Evolutionary conservation across 371 early-diverging fungal genomes (phyloP).

Genomic region (Mucor irregularis): DNA sequence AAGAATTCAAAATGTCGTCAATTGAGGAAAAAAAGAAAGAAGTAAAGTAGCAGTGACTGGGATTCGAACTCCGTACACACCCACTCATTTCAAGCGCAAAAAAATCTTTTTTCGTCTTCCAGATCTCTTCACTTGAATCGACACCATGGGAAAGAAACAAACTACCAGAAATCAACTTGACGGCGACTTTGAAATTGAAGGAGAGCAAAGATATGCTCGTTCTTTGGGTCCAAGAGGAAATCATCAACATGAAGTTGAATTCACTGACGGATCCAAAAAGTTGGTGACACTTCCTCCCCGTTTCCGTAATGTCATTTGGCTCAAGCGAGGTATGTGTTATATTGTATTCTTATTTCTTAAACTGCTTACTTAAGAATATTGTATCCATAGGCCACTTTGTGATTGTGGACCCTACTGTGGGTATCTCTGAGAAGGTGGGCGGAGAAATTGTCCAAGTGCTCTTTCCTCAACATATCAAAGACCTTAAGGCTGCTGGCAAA

Average conservation of each 20-base stretch:
- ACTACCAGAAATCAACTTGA: slow-evolving; percentile 28
- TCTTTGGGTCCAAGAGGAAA: slow-evolving; percentile 74
- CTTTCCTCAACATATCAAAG: slow-evolving; percentile 76
- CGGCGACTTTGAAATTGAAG: slow-evolving; percentile 30
- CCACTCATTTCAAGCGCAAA: not conserved
- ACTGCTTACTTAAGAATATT: not conserved
- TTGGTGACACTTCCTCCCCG: slow-evolving; percentile 76
- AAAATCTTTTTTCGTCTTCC: slow-evolving; percentile 1
- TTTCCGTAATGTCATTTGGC: slow-evolving; percentile 83
- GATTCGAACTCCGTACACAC: not conserved
- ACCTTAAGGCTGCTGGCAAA: slow-evolving; percentile 60
- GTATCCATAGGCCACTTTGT: slow-evolving; percentile 60
- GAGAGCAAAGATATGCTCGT: slow-evolving; percentile 58
- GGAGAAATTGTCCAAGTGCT: slow-evolving; percentile 81
- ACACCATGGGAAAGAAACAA: slow-evolving; percentile 48
- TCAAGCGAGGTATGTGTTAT: slow-evolving; percentile 66
- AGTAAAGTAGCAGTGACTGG: not conserved
- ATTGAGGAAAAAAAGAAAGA: not conserved
- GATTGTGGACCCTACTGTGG: slow-evolving; percentile 63
- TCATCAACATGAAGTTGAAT: slow-evolving; percentile 72
- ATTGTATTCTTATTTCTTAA: not conserved
- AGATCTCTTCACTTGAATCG: not conserved
- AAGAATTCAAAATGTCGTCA: not conserved
- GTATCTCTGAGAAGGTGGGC: slow-evolving; percentile 66
- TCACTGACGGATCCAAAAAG: slow-evolving; percentile 49